These are phyloP conservation scores for Lactarius indigo DNA, from an alignment of 768 basidiomycete genomes.

Conservation along the genomic window DNA sequence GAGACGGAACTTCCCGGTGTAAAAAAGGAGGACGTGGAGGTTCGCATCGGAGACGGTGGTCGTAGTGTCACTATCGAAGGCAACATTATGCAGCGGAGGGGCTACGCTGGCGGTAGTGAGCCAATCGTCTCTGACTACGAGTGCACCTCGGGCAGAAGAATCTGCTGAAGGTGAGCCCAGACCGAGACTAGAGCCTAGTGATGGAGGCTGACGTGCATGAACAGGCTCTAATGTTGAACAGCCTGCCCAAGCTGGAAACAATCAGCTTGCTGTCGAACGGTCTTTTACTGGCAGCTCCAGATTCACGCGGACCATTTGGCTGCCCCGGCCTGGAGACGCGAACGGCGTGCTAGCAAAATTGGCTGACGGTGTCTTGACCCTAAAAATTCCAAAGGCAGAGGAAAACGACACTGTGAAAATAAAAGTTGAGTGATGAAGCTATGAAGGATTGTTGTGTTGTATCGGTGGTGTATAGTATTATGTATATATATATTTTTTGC, in stretches of 20 bases:
- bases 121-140: background rate
- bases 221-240: slow-evolving; percentile 4
- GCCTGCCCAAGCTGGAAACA: slow-evolving; percentile 22
- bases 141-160: slow-evolving; percentile 1
- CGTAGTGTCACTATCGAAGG: slow-evolving; percentile 73
- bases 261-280: slow-evolving; percentile 56
- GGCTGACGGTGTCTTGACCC: slow-evolving; percentile 63
- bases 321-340: slow-evolving; percentile 60
- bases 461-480: background rate
- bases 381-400: slow-evolving; percentile 57
- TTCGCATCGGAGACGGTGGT: slow-evolving; percentile 67
- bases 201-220: slow-evolving; percentile 27
- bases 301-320: slow-evolving; percentile 70
- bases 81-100: slow-evolving; percentile 35
- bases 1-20: slow-evolving; percentile 80
- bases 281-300: slow-evolving; percentile 50
- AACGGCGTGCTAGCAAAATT: slow-evolving; percentile 60
- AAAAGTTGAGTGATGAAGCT: slow-evolving; percentile 33
- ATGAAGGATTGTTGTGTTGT: slow-evolving; percentile 1
- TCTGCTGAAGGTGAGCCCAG: background rate
- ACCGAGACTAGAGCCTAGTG: background rate
- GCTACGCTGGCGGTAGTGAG: background rate
- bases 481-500: background rate
- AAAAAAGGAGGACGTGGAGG: slow-evolving; percentile 69
- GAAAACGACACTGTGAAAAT: slow-evolving; percentile 55